Conservation (phyloP, 1,139 yeast species). For the Yamadazyma atlantica region DNA sequence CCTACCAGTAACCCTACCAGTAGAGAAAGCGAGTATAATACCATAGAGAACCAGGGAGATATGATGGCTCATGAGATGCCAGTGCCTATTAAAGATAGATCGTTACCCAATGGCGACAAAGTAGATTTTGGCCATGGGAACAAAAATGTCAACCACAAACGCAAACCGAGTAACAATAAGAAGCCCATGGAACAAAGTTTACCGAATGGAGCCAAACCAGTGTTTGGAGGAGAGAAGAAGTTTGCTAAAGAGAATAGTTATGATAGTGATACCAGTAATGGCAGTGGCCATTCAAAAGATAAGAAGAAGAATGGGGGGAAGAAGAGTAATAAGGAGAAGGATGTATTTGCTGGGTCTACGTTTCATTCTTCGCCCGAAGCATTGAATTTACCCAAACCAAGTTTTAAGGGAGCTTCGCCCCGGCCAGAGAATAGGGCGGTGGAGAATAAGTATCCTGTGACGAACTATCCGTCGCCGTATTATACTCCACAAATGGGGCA, state of each 20-base stretch:
- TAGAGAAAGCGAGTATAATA: not conserved
- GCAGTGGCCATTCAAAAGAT: conserved; percentile 1
- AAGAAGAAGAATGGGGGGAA: conserved; percentile 12
- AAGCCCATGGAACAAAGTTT: conserved; percentile 15
- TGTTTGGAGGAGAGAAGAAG: conserved; percentile 19
- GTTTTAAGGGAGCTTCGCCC: conserved; percentile 30
- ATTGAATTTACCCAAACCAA: conserved; percentile 55
- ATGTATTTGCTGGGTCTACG: conserved; percentile 57
- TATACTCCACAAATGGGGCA: conserved; percentile 2
- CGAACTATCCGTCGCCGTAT: conserved; percentile 12
- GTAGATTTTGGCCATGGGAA: conserved; percentile 38
- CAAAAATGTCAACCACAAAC: conserved; percentile 36
- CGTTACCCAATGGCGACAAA: conserved; percentile 42
- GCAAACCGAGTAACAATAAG: conserved; percentile 6
- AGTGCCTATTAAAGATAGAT: not conserved
- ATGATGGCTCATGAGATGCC: conserved; percentile 3
- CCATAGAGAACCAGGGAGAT: not conserved
- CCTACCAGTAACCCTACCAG: not conserved
- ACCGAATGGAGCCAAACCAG: conserved; percentile 37
- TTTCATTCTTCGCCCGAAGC: conserved; percentile 61
- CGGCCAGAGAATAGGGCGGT: no score
- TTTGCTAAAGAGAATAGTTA: no score
- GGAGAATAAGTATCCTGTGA: conserved; percentile 17
- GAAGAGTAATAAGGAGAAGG: conserved; percentile 17
- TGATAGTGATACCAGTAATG: conserved; percentile 2